Evolutionary conservation across 2,329 filamentous ascomycete genomes (phyloP), one percentile per base, ranked within the genome.

Genomic region (Alternaria postmessia): DNA sequence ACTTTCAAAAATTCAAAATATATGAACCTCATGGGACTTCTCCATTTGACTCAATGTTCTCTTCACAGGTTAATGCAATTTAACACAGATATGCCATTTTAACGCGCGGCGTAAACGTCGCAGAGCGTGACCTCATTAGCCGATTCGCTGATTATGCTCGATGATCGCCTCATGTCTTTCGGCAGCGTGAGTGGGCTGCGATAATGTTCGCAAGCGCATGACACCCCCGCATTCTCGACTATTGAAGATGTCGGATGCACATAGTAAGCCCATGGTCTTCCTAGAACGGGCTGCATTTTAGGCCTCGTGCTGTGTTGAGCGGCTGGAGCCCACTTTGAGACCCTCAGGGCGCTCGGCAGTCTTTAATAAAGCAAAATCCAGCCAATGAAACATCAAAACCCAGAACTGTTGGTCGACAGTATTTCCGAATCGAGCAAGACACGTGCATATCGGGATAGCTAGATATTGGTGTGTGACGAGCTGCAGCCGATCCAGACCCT

Each of bases 401-500:
- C 5, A 32, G 47, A 18, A 46, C 53, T 59, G 60, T 44, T 49
- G 59, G 59, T 57, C 55, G 26, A 56, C 53, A 51, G 57, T 20
- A 52, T 44, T 59, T 42, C 68, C 69, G 8, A 6, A 68, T 71
- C 57, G 54, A 61, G 70, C 49, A 34, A 54, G 38, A 54, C 39
- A 44, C 61, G 28, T 62, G 61, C 55, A 44, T 46, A 60, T 66
- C 56, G 59, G 64, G 62, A 63, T 60, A 57, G 66, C 61, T 41
- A 67, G 65, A 64, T 69, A 73, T 72, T 68, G 69, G 68, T 63
- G 64, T 70, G 75, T 72, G 73, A 75, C 67, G 68, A 68, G 66
- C 30, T 69, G 73, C 72, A 74, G 66, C 56, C 57, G 64, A 59
- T 51, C 57, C 59, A 53, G 62, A 64, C 67, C 65, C 61, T 57